Conservation (phyloP, 768 basidiomycete genomes). For the Phanerodontia chrysosporium region DNA sequence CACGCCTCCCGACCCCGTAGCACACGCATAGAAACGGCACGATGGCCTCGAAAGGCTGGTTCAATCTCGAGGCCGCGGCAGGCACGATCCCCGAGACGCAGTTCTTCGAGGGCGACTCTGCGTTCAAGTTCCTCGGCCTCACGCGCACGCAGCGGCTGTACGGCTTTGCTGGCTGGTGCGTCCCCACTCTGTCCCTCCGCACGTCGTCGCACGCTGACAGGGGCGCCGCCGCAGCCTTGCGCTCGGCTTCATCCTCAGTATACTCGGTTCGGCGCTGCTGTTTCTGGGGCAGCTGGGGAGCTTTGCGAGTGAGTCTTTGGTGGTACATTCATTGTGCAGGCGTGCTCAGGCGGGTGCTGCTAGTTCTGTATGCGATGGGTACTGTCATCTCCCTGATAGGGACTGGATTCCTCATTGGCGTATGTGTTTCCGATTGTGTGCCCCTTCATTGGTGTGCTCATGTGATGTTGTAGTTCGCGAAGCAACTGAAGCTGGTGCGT, state of each 20-base stretch:
- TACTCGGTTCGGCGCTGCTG: conserved; percentile 75
- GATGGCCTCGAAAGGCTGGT: conserved; percentile 74
- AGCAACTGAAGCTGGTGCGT: conserved; percentile 76
- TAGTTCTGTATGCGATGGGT: conserved; percentile 81
- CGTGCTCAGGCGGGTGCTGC: no score
- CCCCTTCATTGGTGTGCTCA: conserved; percentile 4
- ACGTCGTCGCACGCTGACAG: background rate
- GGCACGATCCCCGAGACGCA: conserved; percentile 68
- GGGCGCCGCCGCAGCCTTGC: conserved; percentile 43
- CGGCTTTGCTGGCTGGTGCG: conserved; percentile 79
- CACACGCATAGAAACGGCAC: background rate
- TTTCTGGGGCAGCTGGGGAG: conserved; percentile 63
- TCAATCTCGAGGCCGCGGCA: conserved; percentile 73
- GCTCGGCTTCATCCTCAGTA: conserved; percentile 73
- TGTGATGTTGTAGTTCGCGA: conserved; percentile 50
- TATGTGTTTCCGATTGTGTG: conserved; percentile 35
- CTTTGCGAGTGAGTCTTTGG: conserved; percentile 64
- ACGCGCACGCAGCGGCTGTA: conserved; percentile 80
- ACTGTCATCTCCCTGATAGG: conserved; percentile 79
- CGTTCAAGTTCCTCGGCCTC: conserved; percentile 75
- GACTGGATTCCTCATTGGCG: conserved; percentile 89
- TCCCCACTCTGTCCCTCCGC: background rate
- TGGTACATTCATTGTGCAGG: no score
- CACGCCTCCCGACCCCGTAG: background rate
- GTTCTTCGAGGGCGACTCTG: conserved; percentile 87